phyloP scores from a whole-genome alignment of 2,329 filamentous ascomycete genomes.

The Dactylellina drechsleri region DNA sequence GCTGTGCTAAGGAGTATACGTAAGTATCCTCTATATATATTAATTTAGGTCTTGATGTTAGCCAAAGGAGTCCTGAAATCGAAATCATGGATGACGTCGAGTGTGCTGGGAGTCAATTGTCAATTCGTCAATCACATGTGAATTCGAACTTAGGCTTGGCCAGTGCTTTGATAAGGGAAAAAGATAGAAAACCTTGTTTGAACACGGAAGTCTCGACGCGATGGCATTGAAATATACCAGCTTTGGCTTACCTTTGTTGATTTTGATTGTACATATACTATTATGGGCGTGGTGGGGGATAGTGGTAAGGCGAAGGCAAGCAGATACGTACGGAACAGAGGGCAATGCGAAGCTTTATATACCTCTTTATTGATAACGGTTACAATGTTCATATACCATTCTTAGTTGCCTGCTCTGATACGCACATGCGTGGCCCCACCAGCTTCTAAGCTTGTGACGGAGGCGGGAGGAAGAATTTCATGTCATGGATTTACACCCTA shows the following conservation, averaged over 20 bases:
- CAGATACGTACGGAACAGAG: not conserved
- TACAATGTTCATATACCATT: too few relatives aligned
- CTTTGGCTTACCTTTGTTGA: too few relatives aligned
- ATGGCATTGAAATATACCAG: too few relatives aligned
- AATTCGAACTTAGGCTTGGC: not conserved
- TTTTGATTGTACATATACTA: too few relatives aligned
- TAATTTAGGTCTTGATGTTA: not conserved
- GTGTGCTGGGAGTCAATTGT: not conserved
- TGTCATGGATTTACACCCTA: slow-evolving; percentile 4
- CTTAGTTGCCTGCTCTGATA: too few relatives aligned
- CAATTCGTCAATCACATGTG: slow-evolving; percentile 38
- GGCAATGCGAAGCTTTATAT: slow-evolving; percentile 1
- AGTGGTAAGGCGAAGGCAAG: too few relatives aligned
- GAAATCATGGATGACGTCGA: slow-evolving; percentile 24
- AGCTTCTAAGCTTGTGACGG: slow-evolving; percentile 32
- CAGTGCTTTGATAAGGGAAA: too few relatives aligned
- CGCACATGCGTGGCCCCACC: slow-evolving; percentile 7
- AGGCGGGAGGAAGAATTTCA: slow-evolving; percentile 41
- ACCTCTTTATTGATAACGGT: too few relatives aligned
- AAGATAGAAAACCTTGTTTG: not conserved
- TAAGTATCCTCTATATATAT: too few relatives aligned
- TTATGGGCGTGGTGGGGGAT: too few relatives aligned
- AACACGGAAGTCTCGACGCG: not conserved
- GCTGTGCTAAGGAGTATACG: too few relatives aligned
- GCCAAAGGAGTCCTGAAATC: not conserved